Evolutionary conservation across 192 early-diverging fungal species (phyloP).

Genomic region (Glomus cerebriforme): DNA sequence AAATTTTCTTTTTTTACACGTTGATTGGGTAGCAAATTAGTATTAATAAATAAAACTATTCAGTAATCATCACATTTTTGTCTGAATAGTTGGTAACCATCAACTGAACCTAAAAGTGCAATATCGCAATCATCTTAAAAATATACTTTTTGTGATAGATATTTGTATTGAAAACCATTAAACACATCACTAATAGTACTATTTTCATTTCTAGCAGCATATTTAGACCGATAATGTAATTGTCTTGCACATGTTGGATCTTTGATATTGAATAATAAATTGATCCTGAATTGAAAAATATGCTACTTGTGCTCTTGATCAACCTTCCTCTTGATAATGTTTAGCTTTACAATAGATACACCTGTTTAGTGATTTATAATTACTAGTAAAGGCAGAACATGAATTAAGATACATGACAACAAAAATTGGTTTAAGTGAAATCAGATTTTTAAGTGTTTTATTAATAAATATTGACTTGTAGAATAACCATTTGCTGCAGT

Average conservation of each 20-base stretch:
- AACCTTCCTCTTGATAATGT: not conserved
- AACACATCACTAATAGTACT: not conserved
- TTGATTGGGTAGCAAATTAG: not conserved
- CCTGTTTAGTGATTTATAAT: not conserved
- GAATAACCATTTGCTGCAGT: no score
- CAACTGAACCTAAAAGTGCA: not conserved
- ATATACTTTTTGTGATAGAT: not conserved
- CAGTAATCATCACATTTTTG: slow-evolving; percentile 3
- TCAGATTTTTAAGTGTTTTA: not conserved
- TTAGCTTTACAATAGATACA: not conserved
- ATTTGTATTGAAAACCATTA: not conserved
- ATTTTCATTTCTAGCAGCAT: not conserved
- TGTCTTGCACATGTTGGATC: not conserved
- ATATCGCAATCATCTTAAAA: not conserved
- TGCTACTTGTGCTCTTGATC: not conserved
- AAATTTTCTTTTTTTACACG: slow-evolving; percentile 12
- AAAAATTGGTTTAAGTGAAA: not conserved
- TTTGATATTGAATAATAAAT: not conserved
- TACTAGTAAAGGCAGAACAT: slow-evolving; percentile 7
- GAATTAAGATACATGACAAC: not conserved
- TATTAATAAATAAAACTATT: not conserved
- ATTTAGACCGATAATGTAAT: not conserved
- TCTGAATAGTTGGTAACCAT: not conserved
- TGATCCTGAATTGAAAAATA: not conserved
- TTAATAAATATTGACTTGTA: no score